Base-by-base conservation (phyloP, 306 rosid species). In the Gleditsia sinensis region DNA sequence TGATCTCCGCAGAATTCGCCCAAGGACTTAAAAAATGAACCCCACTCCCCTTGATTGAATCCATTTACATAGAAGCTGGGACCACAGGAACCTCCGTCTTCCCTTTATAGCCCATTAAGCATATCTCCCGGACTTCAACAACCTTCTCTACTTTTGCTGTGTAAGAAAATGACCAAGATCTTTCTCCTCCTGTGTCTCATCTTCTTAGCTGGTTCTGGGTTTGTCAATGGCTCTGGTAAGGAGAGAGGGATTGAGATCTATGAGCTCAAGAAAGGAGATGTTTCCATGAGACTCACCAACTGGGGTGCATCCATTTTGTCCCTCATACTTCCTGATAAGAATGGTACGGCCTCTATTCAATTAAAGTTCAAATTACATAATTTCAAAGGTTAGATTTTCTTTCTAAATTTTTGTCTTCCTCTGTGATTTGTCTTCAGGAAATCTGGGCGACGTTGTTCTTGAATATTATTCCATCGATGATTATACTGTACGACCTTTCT, bases 291-390 rank as follows among this genome's bases (percentile, higher is more conserved):
- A 40, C 67, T 88, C 51, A 78, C 90, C 62, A 88, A 88, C 74
- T 86, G 86, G 90, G 93, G 93, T 30, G 93, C 93, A 19, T 20
- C 88, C 27, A 77, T 86, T 45, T 56, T 82, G 37, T 86, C 90
- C 12, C 70, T 86, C 4, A 5, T 67, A 21, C 63, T 86, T 12
- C 93, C 93, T 11, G 90, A 88, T 72, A 80, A 56, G 67, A 19
- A 86, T 48, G 92, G 92, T 88, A 68, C 25, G 82, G 67, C 37
- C 60, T 63, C 64, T 51, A 54, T 56, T 42, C 43, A 6, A 16
- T 25, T n/a, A n/a, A n/a, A n/a, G 19, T 48, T 42, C 53, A 11
- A 3, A 7, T 64, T 10, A 0, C 7, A 10, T 6, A 32, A n/a
- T 2, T 30, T 9, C 25, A 3, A 63, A 27, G 24, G 16, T 14